Conservation (phyloP, 73 alveolate genomes). For the Paramecium pentaurelia region DNA sequence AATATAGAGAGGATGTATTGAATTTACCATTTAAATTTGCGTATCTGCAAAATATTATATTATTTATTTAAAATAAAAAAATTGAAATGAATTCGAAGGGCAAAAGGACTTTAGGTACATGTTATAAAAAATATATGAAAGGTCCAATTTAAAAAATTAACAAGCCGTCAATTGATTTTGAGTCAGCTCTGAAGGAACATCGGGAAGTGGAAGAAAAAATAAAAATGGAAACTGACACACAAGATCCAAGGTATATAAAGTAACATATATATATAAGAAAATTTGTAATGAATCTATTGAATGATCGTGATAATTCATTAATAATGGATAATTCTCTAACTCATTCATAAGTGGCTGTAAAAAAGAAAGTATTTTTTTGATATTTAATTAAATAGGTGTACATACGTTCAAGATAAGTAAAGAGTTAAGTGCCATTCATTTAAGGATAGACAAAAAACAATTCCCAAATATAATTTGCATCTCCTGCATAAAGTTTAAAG, state of each 20-base stretch:
- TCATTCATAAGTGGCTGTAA: not conserved
- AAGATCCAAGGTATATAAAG: conserved; percentile 14
- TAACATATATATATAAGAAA: not conserved
- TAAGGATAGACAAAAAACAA: not conserved
- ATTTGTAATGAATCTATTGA: not conserved
- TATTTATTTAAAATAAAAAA: not conserved
- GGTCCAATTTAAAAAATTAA: conserved; percentile 11
- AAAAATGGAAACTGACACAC: not conserved
- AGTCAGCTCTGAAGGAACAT: not conserved
- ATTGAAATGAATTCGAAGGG: conserved; percentile 1
- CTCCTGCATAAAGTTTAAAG: not conserved
- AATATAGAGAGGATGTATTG: not conserved
- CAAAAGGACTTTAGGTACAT: conserved; percentile 14
- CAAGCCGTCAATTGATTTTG: not conserved
- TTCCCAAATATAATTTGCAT: not conserved
- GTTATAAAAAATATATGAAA: not conserved
- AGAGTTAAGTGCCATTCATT: not conserved
- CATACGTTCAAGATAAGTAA: not conserved
- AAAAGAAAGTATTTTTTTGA: not conserved
- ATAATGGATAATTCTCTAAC: not conserved
- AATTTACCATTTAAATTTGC: not conserved
- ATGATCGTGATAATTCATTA: conserved; percentile 1
- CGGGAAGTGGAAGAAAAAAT: not conserved
- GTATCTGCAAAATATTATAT: not conserved
- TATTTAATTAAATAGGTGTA: not conserved